A percentile compares a stretch with the other conserved stretches of the same genome.
Evolutionary conservation across 78 protist genomes (phyloP).

Genomic region (Speleostelium caveatum): DNA sequence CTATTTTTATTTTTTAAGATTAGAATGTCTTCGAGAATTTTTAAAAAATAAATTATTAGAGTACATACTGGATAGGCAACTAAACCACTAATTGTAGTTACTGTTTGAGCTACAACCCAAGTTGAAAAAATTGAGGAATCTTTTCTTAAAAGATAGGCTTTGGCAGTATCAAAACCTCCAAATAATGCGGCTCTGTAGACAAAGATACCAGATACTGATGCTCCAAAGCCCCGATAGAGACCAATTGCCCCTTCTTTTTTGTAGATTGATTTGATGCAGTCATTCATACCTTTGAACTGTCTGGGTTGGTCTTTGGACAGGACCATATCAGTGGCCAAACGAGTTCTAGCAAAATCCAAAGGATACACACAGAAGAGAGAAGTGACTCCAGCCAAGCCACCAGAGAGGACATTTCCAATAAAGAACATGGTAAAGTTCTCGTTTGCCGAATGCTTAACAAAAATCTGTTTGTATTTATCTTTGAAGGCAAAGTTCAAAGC

Average conservation of each 20-base stretch:
- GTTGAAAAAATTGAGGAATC: neutral
- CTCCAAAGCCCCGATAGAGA: constrained; percentile 94
- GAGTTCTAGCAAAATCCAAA: constrained; percentile 97
- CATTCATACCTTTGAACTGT: constrained; percentile 93
- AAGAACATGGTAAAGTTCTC: constrained; percentile 70
- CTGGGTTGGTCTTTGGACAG: constrained; percentile 58
- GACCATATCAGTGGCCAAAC: constrained; percentile 89
- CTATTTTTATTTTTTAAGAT: no score
- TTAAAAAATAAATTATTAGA: no score
- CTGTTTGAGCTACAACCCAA: neutral
- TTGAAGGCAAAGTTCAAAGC: constrained; percentile 97
- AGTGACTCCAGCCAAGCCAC: constrained; percentile 95
- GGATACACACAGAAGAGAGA: constrained; percentile 95
- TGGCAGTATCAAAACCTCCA: constrained; percentile 93
- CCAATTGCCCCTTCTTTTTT: constrained; percentile 88
- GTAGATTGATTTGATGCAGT: constrained; percentile 33
- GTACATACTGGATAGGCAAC: neutral
- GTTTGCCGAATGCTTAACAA: constrained; percentile 28
- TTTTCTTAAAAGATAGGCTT: neutral
- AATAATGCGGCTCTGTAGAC: constrained; percentile 94
- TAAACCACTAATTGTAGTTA: neutral
- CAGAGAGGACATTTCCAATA: constrained; percentile 91
- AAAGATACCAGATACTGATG: constrained; percentile 92
- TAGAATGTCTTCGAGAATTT: constrained; percentile 84
- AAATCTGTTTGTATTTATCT: constrained; percentile 90